Evolutionary conservation across 441 rosid genomes (phyloP), one percentile per base, ranked within the genome.

Genomic region (Arabidopsis hybrid): DNA sequence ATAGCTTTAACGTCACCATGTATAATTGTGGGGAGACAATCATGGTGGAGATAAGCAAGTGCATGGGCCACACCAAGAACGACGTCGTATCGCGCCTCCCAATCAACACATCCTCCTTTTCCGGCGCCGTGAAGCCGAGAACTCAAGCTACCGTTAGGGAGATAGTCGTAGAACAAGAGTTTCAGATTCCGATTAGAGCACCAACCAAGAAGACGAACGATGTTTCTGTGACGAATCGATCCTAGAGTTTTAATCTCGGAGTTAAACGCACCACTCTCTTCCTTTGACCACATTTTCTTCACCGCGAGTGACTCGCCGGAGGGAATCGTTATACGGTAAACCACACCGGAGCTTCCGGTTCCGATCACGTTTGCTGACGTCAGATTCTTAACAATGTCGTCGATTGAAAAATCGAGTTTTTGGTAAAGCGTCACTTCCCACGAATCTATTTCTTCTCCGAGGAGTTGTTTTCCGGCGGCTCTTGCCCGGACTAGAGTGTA

Each of bases 401-500:
- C 83, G 47, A 94, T 86, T 5, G 95, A 90, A 46, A 94, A 65
- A 67, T 91, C 92, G 53, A 91, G 92, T 70, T 94, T 94, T 78
- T 90, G 97, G 79, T 89, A 94, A 1, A 91, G 77, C 10, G 93
- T 90, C 43, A 94, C 81, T 60, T 91, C 93, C 98, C 98, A 94
- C 0, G 96, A 85, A 83, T 72, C 77, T 81, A 90, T 69, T 74
- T 69, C 79, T 29, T 84, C 83, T 1, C 60, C 56, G 46, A 81
- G 78, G 49, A 71, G 73, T 10, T 35, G 75, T 63, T 84, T 36
- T 71, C 88, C 82, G 18, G 69, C 60, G 52, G 73, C 82, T 35
- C 78, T 84, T 78, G 92, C 66, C 12, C 80, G 78, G 17, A 89
- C 57, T 51, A 88, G 75, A 69, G 89, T 86, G 89, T 87, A 94